Evolutionary conservation across 768 basidiomycete genomes (phyloP), one percentile per base, ranked within the genome.

Genomic region (Steccherinum ochraceum): DNA sequence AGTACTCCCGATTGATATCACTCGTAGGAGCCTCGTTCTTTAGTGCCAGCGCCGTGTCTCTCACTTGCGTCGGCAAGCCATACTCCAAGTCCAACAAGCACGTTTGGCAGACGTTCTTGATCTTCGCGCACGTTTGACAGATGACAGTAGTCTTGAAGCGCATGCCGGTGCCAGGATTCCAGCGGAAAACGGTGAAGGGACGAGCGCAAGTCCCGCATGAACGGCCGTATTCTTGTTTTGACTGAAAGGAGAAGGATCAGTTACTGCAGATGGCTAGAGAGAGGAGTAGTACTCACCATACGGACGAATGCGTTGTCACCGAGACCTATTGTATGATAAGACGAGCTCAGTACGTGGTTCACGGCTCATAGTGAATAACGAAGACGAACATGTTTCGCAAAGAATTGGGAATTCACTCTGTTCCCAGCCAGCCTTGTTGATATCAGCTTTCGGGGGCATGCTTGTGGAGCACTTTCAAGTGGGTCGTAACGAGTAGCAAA

Each of bases 171-270:
- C 96, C 96, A 2, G 96, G 94, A 63, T 97, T 95, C 96, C 96
- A 99, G 39, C 93, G 87, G 72, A 99, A 99, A 59, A 97, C 88
- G 45, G 91, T 95, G 71, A 94, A 95, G 2, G 92, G 96, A 20
- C 96, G 80, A 2, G 93, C 93, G 64, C 96, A 99, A 48, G 95
- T 95, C 56, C 97, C 97, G 69, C 96, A 99, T 48, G 93, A 93
- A 23, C 88, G 79, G 3, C 93, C 96, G 56, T 89, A 95, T 63
- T 93, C 89, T 78, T 98, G 96, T 70, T 97, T 98, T 4, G 91
- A 92, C 95, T 97, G 40, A 5, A 43, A 39, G 24, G 19, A 24
- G 19, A 19, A 42, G 24, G 12, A 21, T 24, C 1, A 45, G 26
- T 18, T 24, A 13, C 16, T 43, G 4, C 2, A 4, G 3, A 44